These are phyloP conservation scores for Centaurea solstitialis DNA, from an alignment of 129 eudicot genomes.

Conservation along the genomic window DNA sequence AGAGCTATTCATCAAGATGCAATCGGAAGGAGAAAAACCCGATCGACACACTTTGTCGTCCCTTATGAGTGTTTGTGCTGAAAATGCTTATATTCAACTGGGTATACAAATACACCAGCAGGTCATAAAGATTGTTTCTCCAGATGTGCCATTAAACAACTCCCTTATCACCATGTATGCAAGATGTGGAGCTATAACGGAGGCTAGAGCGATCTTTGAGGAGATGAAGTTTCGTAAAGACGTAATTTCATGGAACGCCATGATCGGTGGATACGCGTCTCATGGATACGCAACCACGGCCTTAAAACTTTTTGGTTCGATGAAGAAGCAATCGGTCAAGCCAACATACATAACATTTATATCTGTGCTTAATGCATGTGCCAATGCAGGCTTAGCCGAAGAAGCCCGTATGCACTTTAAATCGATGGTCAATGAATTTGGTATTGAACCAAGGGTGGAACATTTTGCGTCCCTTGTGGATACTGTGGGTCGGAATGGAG, in stretches of 20 bases:
- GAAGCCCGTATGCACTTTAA: constrained; percentile 55
- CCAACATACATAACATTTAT: constrained; percentile 82
- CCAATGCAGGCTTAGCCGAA: constrained; percentile 73
- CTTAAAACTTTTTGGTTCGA: constrained; percentile 59
- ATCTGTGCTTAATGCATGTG: constrained; percentile 77
- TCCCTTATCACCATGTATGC: constrained; percentile 91
- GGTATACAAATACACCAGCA: constrained; percentile 81
- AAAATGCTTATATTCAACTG: constrained; percentile 43
- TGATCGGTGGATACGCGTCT: constrained; percentile 84
- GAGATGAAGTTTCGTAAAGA: constrained; percentile 54
- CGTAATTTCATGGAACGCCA: constrained; percentile 80
- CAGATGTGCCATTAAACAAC: constrained; percentile 74
- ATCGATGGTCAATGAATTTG: constrained; percentile 66
- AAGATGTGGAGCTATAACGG: constrained; percentile 66
- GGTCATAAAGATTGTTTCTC: constrained; percentile 53
- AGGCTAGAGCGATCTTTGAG: constrained; percentile 64
- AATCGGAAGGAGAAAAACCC: constrained; percentile 58
- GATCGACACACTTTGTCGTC: constrained; percentile 82
- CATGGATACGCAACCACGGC: constrained; percentile 74
- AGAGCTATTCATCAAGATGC: constrained; percentile 62
- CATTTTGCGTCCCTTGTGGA: constrained; percentile 81
- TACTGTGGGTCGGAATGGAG: constrained; percentile 62
- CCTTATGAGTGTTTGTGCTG: constrained; percentile 63
- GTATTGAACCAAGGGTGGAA: constrained; percentile 62
- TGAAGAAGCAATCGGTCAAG: constrained; percentile 50